Conservation (phyloP, 345 rosid species). For the Diplotaxis tenuifolia region DNA sequence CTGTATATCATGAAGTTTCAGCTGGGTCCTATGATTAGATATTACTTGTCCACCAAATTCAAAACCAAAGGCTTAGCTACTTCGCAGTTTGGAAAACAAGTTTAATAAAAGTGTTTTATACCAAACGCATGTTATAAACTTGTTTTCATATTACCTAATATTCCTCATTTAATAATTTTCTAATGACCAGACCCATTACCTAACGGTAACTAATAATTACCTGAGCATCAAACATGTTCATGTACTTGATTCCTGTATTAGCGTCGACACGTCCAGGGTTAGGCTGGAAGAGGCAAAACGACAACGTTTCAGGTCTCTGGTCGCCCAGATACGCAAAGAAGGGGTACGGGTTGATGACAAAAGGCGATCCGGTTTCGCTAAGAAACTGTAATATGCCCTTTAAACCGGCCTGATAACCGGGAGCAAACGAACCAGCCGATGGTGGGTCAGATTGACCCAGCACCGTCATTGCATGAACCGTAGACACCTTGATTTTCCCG, state of each 20-base stretch:
- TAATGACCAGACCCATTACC: too few relatives aligned
- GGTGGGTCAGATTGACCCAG: conserved; percentile 83
- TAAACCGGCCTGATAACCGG: conserved; percentile 50
- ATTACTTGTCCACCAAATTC: conserved; percentile 2
- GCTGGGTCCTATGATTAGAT: neutral
- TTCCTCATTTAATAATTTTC: neutral
- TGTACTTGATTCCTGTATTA: conserved; percentile 68
- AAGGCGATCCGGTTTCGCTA: conserved; percentile 67
- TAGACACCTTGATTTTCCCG: conserved; percentile 72
- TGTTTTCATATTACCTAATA: too few relatives aligned
- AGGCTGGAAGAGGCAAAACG: conserved; percentile 83
- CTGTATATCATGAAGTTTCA: conserved; percentile 5
- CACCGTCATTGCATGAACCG: conserved; percentile 82
- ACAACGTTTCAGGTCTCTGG: conserved; percentile 72
- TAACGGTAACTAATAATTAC: too few relatives aligned
- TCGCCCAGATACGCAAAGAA: conserved; percentile 86
- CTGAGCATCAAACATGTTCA: conserved; percentile 98
- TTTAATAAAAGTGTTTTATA: neutral
- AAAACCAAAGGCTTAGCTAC: conserved; percentile 3
- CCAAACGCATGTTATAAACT: neutral
- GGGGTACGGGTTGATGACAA: conserved; percentile 79
- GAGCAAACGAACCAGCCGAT: conserved; percentile 62
- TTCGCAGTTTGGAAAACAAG: neutral
- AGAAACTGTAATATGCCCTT: conserved; percentile 64
- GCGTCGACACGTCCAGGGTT: conserved; percentile 87